Base-by-base conservation (phyloP, 1,284 basidiomycete species). In the Anthracocystis setariae region DNA sequence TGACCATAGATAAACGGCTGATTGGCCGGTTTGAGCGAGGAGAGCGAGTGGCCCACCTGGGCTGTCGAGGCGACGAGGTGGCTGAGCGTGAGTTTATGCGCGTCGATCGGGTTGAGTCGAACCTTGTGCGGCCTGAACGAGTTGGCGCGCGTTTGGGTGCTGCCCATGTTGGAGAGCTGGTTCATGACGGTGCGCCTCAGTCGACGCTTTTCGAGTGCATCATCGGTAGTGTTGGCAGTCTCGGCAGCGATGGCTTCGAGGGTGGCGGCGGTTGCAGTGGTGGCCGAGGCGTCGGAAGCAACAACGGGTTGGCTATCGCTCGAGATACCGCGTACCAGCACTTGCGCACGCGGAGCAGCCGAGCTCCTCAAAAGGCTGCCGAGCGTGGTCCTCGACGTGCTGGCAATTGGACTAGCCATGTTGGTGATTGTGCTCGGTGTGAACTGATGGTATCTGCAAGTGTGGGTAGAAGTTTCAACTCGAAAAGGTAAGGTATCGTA, bases 1-100 rank as follows among this genome's bases (percentile, higher is more conserved):
- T 89, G 89, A 63, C 95, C 96, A 82, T 98, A 98, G 43, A 95
- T 90, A 82, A 93, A 94, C n/a, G 94, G 92, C 74, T 91, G 87
- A 81, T 92, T 94, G 72, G 93, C 90, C 18, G 92, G 90, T 83
- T 92, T 90, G 86, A 95, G 90, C 68, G 92, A 88, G 2, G 89
- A 87, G 47, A 88, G 88, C 24, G 90, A 87, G 83, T 98, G 95
- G 4, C 96, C 96, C 43, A 98, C 89, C 81, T 98, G 95, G 12
- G 96, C 94, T 29, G 93, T 93, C 8, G 94, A 87, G 0, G 96
- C 94, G 40, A 98, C 86, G 59, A 99, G 89, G 44, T 94, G 91
- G 9, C 93, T 94, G 44, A 95, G 86, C 1, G 93, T 93, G 60
- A 90, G 86, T 64, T 91, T 85, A 46, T 88, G 84, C 8, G 89